These are phyloP conservation scores for Aphanocladium album DNA, from an alignment of 2,329 filamentous ascomycete genomes.

Conservation along the genomic window DNA sequence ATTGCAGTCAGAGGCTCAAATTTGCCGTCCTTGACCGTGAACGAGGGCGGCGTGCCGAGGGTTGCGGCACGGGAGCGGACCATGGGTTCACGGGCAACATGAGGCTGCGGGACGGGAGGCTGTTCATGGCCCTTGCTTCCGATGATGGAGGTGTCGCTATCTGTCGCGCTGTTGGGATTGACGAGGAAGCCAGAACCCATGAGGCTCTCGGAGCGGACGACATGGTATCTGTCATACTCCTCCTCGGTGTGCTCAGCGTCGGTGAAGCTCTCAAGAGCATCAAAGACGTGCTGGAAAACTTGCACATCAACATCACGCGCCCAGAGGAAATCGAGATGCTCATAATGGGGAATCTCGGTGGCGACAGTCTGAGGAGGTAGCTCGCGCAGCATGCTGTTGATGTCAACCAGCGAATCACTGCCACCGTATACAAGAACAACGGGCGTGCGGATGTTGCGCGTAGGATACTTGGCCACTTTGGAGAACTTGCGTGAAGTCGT, in stretches of 20 bases:
- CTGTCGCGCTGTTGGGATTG: slow-evolving; percentile 27
- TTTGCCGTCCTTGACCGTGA: not conserved
- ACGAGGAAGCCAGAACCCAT: slow-evolving; percentile 32
- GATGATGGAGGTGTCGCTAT: slow-evolving; percentile 31
- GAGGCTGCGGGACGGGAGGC: slow-evolving; percentile 18
- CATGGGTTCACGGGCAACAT: slow-evolving; percentile 25
- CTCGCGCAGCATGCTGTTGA: slow-evolving; percentile 85
- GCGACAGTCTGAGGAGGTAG: slow-evolving; percentile 80
- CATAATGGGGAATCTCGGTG: slow-evolving; percentile 84
- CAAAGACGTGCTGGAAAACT: slow-evolving; percentile 88
- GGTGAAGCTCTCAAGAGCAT: slow-evolving; percentile 72
- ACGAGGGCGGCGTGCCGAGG: not conserved
- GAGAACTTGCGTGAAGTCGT: slow-evolving; percentile 76
- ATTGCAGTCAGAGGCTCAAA: not conserved
- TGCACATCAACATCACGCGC: slow-evolving; percentile 75
- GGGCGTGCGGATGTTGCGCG: slow-evolving; percentile 92
- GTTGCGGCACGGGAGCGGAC: slow-evolving; percentile 11
- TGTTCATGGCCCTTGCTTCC: slow-evolving; percentile 21
- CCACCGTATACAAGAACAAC: slow-evolving; percentile 92
- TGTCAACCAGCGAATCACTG: slow-evolving; percentile 89
- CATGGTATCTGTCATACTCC: slow-evolving; percentile 54
- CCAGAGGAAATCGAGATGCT: slow-evolving; percentile 97
- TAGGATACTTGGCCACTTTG: slow-evolving; percentile 94
- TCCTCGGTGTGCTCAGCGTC: slow-evolving; percentile 53
- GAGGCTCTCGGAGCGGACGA: slow-evolving; percentile 47